A percentile compares a stretch with the other conserved stretches of the same genome.
Evolutionary conservation across 1,284 basidiomycete genomes (phyloP).

Genomic region (Fistulina hepatica): DNA sequence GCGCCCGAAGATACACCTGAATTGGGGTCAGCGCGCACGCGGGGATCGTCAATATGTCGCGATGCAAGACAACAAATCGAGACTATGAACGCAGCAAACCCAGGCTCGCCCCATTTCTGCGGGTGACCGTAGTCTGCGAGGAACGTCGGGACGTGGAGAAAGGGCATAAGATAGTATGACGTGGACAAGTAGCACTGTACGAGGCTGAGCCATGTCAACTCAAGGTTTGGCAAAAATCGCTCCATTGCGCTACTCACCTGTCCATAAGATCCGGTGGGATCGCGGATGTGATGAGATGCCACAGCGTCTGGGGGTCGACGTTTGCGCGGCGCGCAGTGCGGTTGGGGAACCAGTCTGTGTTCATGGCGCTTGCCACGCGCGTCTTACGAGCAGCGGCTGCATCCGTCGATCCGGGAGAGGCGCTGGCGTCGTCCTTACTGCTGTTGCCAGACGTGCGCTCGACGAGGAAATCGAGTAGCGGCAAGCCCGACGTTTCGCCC

Average conservation of each 20-base stretch:
- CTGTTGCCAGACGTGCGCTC: no score
- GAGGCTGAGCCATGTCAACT: slow-evolving; percentile 34
- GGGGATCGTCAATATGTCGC: slow-evolving; percentile 80
- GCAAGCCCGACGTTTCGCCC: slow-evolving; percentile 83
- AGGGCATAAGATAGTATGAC: slow-evolving; percentile 84
- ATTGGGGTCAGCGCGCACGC: slow-evolving; percentile 68
- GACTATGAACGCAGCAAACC: slow-evolving; percentile 84
- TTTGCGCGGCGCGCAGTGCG: slow-evolving; percentile 61
- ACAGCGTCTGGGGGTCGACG: slow-evolving; percentile 68
- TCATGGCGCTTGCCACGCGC: slow-evolving; percentile 25
- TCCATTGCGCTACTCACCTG: slow-evolving; percentile 35
- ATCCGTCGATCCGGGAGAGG: no score
- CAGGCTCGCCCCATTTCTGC: slow-evolving; percentile 85
- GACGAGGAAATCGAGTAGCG: slow-evolving; percentile 70
- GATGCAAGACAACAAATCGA: slow-evolving; percentile 82
- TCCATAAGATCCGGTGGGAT: slow-evolving; percentile 87
- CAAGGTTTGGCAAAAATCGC: slow-evolving; percentile 10
- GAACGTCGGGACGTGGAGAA: slow-evolving; percentile 83
- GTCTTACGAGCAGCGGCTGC: no score
- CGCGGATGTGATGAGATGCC: slow-evolving; percentile 63
- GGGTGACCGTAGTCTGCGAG: slow-evolving; percentile 87
- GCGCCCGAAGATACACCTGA: slow-evolving; percentile 81
- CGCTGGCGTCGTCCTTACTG: no score
- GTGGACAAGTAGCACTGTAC: slow-evolving; percentile 79
- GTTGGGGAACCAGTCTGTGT: slow-evolving; percentile 64